These are phyloP conservation scores for Apiospora arundinis DNA, from an alignment of 2,329 filamentous ascomycete genomes.

Conservation along the genomic window DNA sequence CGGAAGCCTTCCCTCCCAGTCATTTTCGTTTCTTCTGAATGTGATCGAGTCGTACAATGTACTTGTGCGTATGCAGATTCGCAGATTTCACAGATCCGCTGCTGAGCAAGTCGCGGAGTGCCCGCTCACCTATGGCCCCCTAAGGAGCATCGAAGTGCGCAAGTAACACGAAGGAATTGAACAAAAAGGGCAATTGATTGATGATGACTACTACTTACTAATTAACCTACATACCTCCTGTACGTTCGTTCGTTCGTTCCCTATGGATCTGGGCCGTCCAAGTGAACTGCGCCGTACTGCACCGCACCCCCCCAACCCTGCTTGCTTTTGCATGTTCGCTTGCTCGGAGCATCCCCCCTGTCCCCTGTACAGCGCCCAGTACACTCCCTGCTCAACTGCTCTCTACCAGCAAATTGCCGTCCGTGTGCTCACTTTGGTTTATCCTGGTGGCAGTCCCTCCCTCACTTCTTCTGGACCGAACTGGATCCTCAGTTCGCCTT, in stretches of 20 bases:
- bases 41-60: slow-evolving; percentile 16
- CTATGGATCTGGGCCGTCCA: neutral
- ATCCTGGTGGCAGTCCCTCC: slow-evolving; percentile 14
- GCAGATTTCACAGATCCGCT: neutral
- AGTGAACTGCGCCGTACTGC: neutral
- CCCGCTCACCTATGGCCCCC: neutral
- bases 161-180: neutral
- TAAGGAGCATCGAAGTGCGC: neutral
- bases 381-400: slow-evolving; percentile 12
- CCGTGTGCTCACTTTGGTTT: slow-evolving; percentile 7
- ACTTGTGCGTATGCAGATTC: neutral
- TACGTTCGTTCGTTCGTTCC: neutral
- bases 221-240: neutral
- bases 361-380: neutral
- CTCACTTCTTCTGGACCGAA: slow-evolving; percentile 12
- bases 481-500: slow-evolving; percentile 5
- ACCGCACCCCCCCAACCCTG: neutral
- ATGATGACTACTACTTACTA: neutral
- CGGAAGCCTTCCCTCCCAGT: slow-evolving; percentile 12
- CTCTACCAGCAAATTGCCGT: slow-evolving; percentile 16
- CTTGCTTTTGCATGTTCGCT: slow-evolving; percentile 16
- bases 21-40: slow-evolving; percentile 14
- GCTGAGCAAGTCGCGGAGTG: neutral
- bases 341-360: slow-evolving; percentile 8
- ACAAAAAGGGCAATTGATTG: neutral